Conservation (phyloP, 208 protist species). For the Entamoeba histolytica region DNA sequence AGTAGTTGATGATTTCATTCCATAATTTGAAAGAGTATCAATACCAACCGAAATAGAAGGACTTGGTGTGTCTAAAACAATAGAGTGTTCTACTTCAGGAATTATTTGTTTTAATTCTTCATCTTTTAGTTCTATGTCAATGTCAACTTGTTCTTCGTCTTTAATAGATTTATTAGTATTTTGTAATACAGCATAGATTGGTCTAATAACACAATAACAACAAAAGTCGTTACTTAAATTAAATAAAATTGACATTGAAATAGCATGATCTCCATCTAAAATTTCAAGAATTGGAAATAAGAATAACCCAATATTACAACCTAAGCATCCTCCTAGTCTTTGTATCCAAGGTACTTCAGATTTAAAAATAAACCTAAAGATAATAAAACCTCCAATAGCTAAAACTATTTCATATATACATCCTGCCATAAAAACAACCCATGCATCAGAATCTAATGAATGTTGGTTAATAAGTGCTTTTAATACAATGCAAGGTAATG, state of each 20-base stretch:
- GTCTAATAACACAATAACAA: background rate
- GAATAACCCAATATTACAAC: background rate
- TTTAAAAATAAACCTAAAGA: background rate
- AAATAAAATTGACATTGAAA: background rate
- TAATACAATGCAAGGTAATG: background rate
- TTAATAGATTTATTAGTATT: background rate
- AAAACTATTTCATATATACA: background rate
- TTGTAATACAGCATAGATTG: background rate
- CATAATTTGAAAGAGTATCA: background rate
- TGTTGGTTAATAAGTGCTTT: background rate
- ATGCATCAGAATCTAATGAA: background rate
- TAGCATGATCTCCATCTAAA: background rate
- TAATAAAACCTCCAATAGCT: background rate
- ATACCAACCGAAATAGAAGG: background rate
- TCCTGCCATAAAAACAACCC: background rate
- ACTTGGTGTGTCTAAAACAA: too few relatives aligned
- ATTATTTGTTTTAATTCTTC: too few relatives aligned
- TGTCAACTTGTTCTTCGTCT: background rate
- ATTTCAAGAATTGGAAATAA: background rate
- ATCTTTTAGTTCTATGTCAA: background rate
- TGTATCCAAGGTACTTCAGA: background rate
- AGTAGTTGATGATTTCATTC: background rate
- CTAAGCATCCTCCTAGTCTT: background rate
- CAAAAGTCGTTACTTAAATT: background rate
- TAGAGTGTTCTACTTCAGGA: too few relatives aligned